Base-by-base conservation (phyloP, 345 rosid genomes). In the Lepidium africanum region DNA sequence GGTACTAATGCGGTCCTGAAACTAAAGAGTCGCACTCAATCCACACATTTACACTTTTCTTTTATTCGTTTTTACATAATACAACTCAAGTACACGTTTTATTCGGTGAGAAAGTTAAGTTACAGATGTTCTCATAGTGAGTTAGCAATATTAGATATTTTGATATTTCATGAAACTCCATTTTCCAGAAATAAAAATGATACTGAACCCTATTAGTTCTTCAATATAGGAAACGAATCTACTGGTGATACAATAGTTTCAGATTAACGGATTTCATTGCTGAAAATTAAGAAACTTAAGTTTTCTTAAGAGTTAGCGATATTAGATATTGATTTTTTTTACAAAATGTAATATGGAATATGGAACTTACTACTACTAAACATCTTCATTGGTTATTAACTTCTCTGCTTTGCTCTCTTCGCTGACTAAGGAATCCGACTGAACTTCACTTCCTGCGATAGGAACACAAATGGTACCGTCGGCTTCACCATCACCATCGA, bases 391-490 rank as follows among this genome's bases (percentile, higher is more conserved):
- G 21, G 17, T 47, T 65, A 37, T 35, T 6, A 19, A 7, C 19
- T 68, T 63, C 16, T 73, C 75, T 19, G 39, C 3, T 27, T 70
- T 75, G 35, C 53, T 60, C 23, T 56, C 78, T 55, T 61, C 62
- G n/a, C 16, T 2, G 14, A 10, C 70, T 54, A 38, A 50, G 23
- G 57, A 6, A 52, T 67, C 8, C 8, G 71, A 9, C 46, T 47
- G 57, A 17, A 50, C 21, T 63, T 36, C 63, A 55, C 47, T 59
- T 35, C 25, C 72, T 53, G 32, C 62, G 23, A 43, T 13, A 15
- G 42, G 36, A 48, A 25, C 21, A 56, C 21, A 30, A 10, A 2
- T 40, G 42, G 32, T 42, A 15, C 14, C 0, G 2, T 40, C 41
- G 4, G 49, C 19, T 46, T 54, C 50, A 47, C 49, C 11, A 13